Base-by-base conservation (phyloP, 2,329 filamentous ascomycete species). In the Hymenoscyphus salicellus region DNA sequence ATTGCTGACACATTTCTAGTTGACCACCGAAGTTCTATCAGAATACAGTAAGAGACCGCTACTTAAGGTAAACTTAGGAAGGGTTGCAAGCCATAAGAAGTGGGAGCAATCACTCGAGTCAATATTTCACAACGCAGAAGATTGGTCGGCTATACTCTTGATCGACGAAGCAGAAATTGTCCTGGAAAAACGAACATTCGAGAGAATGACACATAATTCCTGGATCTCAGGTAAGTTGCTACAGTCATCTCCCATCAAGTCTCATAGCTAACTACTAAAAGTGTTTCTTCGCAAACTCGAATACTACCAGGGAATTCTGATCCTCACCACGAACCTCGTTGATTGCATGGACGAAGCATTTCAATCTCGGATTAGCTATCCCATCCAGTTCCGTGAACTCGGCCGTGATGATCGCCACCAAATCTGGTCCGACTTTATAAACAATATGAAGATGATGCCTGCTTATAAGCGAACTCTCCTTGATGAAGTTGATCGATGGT, bases 171-270 rank as follows among this genome's bases (percentile, higher is more conserved):
- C 65, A 11, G 64, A 67, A 43, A 59, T 63, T 16, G 60, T 68
- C 5, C n/a, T 67, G 17, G 65, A 67, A 32, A 43, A 55, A 30
- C 36, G 65, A 20, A 63, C 65, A 3, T 57, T 49, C 28, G 65
- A 65, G 6, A 55, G 65, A 23, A 65, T 65, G 60, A 49, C 46
- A 10, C 76, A 81, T 26, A 84, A 84, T 70, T 80, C 79, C 46
- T 75, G 83, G 7, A 78, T 80, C 14, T 78, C 77, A 63, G 62
- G 62, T 60, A 26, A 43, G 14, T 43, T 1, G 10, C 43, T 6
- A n/a, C 3, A 49, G 6, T n/a, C 43, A 10, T n/a, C 43, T n/a
- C 43, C 16, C 3, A 14, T 36, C 32, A 36, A 36, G 10, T 11
- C 32, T 36, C 32, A 8, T 5, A 8, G 2, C 17, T 32, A 20